Evolutionary conservation across 202 grass and related monocot species (phyloP).

Genomic region (Miscanthus sacchariflorus): DNA sequence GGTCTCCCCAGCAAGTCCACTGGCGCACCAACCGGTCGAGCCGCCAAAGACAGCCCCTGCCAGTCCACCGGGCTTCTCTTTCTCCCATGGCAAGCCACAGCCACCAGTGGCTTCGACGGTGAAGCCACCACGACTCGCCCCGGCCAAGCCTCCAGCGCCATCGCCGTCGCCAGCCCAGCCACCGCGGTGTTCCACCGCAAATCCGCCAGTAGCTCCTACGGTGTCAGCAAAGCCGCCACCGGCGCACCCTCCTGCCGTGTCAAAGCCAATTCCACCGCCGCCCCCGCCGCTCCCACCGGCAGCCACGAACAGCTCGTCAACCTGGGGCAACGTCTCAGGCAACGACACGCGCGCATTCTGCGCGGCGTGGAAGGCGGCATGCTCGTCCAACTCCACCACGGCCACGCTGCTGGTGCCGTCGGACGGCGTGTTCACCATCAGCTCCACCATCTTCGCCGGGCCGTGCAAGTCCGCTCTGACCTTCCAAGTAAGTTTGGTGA

Average conservation of each 20-base stretch:
- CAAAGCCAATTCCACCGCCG: constrained; percentile 16
- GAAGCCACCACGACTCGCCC: neutral
- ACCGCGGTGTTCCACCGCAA: neutral
- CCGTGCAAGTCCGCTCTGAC: constrained; percentile 58
- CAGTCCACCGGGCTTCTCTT: neutral
- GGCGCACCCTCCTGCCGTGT: neutral
- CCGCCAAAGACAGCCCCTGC: neutral
- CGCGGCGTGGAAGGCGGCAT: constrained; percentile 79
- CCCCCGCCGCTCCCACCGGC: neutral
- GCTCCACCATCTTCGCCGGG: constrained; percentile 69
- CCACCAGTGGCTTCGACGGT: neutral
- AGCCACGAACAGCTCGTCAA: neutral
- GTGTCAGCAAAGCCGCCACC: constrained; percentile 9
- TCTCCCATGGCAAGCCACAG: neutral
- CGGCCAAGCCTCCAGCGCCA: neutral
- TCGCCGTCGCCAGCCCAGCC: neutral
- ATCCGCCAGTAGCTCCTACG: neutral
- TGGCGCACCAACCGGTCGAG: neutral
- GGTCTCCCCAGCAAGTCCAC: constrained; percentile 2
- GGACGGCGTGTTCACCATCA: constrained; percentile 80
- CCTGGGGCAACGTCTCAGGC: constrained; percentile 18
- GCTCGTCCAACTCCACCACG: constrained; percentile 23
- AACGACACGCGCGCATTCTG: constrained; percentile 72
- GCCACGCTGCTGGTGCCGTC: constrained; percentile 65
- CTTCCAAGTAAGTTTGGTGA: constrained; percentile 56